Base-by-base conservation (phyloP, 129 eudicot genomes). In the Artemisia argyi region DNA sequence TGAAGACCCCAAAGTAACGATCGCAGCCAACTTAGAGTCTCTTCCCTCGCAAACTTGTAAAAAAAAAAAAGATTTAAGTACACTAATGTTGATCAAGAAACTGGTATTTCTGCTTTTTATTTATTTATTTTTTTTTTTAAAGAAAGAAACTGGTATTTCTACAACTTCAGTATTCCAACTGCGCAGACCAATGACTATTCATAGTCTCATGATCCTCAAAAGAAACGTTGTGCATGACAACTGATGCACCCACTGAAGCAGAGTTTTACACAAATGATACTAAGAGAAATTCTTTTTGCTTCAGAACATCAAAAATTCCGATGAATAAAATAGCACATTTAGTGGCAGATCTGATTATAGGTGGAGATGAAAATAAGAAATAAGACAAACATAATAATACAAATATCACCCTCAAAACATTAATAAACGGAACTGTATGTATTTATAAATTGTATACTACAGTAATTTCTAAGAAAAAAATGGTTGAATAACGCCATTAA, bases 1-100 rank as follows among this genome's bases (percentile, higher is more conserved):
- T 77, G 92, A 86, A 60, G 92, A 80, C 32, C 83, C 96, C 69
- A 89, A 74, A 52, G 96, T 86, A 66, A 84, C 53, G 16, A 86
- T 82, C 72, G 84, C 87, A 74, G 87, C 92, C 69, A 89, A 72
- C 61, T 66, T 64, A 30, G 88, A 74, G 65, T 86, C 83, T 76
- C 52, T 72, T 78, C 77, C 84, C 47, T 73, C 78, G 67, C 26
- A 78, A 69, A 83, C 96, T 86, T 72, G 58, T 63, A 78, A 77
- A 42, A 24, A n/a, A 69, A 39, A 26, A 26, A 3, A 30, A 30
- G 1, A 11, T 67, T 44, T 59, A 56, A 76, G 53, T 46, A 76
- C 39, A 46, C 53, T 56, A 3, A 60, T 19, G 24, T 74, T 69
- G 68, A 55, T 20, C 13, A 49, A 64, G 28, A 6, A 67, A n/a